Conservation (phyloP, 169 alveolate species). For the Eimeria praecox region DNA sequence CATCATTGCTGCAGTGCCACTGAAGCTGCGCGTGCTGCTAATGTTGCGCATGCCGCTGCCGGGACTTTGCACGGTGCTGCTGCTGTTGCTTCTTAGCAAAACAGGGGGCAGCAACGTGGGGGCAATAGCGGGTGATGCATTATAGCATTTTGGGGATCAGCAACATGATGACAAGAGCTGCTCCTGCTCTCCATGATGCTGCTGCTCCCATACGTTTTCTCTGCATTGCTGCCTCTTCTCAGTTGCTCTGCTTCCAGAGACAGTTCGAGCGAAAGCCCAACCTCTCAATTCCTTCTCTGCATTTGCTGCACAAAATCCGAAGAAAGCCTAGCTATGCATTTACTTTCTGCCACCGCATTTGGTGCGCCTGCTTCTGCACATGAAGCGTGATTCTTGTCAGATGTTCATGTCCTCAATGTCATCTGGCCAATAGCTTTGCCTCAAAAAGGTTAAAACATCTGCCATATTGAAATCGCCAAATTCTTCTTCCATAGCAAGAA, state of each 20-base stretch:
- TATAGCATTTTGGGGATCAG: not conserved
- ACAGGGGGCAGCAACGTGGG: not conserved
- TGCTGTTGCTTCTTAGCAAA: constrained; percentile 59
- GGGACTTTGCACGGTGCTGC: constrained; percentile 7
- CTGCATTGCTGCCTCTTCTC: not conserved
- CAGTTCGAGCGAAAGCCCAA: not conserved
- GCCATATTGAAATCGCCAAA: constrained; percentile 33
- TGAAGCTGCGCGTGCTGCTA: not conserved
- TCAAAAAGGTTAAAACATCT: not conserved
- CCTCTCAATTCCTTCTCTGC: not conserved
- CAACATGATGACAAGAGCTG: not conserved
- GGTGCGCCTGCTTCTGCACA: not conserved
- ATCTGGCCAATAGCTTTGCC: constrained; percentile 43
- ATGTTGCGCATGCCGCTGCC: not conserved
- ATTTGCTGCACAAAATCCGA: not conserved
- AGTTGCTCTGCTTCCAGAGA: not conserved
- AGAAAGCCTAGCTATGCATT: not conserved
- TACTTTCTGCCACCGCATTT: not conserved
- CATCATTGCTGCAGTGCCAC: not conserved
- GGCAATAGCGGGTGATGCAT: not conserved
- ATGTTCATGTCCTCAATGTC: not conserved
- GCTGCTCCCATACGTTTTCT: not conserved
- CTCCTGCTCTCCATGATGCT: not conserved
- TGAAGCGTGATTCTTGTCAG: not conserved
- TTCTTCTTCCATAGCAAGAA: constrained; percentile 38